Conservation (phyloP, 2,329 filamentous ascomycete genomes). For the Uncinocarpus reesii region DNA sequence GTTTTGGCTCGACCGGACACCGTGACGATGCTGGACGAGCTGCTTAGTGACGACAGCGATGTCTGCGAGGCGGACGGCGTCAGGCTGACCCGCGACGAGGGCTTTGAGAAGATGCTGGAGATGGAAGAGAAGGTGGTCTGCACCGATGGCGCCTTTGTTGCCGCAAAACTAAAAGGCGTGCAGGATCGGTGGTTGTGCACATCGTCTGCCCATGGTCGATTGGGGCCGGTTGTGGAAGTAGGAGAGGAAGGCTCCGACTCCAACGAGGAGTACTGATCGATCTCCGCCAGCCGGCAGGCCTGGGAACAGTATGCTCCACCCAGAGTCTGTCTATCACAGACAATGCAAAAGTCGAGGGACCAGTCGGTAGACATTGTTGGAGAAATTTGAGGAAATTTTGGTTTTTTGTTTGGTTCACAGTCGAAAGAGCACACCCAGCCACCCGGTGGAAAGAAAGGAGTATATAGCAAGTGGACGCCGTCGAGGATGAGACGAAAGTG, state of each 20-base stretch:
- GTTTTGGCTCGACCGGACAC: constrained; percentile 67
- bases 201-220: constrained; percentile 16
- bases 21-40: constrained; percentile 47
- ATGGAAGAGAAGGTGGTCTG: constrained; percentile 25
- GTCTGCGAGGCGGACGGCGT: constrained; percentile 66
- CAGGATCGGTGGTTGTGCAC: constrained; percentile 53
- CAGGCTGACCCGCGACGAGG: constrained; percentile 1
- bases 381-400: background rate
- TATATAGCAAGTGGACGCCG: background rate
- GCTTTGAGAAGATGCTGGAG: constrained; percentile 3
- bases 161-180: constrained; percentile 60
- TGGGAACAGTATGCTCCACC: constrained; percentile 84
- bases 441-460: background rate
- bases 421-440: background rate
- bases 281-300: constrained; percentile 76
- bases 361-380: constrained; percentile 43
- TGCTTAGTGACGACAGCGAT: constrained; percentile 70
- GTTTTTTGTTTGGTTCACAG: background rate
- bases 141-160: constrained; percentile 40
- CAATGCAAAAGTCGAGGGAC: constrained; percentile 87
- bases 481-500: background rate
- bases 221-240: constrained; percentile 11
- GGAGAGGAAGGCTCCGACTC: constrained; percentile 30
- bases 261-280: constrained; percentile 55
- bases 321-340: constrained; percentile 81